phyloP scores from a whole-genome alignment of 1,284 basidiomycete genomes.

The Cutaneotrichosporon sp. region DNA sequence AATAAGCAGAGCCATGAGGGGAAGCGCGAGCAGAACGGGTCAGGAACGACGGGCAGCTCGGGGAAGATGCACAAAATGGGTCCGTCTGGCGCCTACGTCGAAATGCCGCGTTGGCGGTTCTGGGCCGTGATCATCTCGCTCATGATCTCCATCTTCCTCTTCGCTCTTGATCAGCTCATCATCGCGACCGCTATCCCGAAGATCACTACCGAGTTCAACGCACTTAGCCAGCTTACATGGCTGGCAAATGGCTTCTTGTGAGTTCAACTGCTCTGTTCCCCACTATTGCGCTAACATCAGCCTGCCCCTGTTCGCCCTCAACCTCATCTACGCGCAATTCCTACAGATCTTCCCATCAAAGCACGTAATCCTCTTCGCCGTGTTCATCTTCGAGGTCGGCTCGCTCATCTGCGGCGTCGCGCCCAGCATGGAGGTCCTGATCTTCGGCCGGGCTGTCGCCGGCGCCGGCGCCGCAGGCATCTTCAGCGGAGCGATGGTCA shows the following conservation, averaged over 20 bases:
- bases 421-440: conserved; percentile 50
- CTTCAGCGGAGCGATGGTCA: conserved; percentile 48
- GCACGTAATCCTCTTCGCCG: conserved; percentile 49
- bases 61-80: neutral
- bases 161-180: conserved; percentile 50
- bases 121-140: conserved; percentile 34
- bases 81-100: neutral
- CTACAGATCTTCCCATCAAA: conserved; percentile 48
- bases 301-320: conserved; percentile 47
- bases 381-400: conserved; percentile 53
- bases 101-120: conserved; percentile 25
- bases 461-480: conserved; percentile 54
- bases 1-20: too few relatives aligned
- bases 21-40: neutral
- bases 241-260: conserved; percentile 43
- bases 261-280: too few relatives aligned
- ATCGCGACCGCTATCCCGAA: conserved; percentile 49
- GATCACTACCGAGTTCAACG: conserved; percentile 48
- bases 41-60: neutral
- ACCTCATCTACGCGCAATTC: conserved; percentile 48
- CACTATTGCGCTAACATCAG: conserved; percentile 17
- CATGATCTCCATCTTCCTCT: conserved; percentile 43
- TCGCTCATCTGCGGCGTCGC: conserved; percentile 56
- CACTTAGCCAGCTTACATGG: conserved; percentile 50
- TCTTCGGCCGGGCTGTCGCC: conserved; percentile 53